phyloP scores from a whole-genome alignment of 805 yeast species.

The Saturnispora kantuleensis region DNA sequence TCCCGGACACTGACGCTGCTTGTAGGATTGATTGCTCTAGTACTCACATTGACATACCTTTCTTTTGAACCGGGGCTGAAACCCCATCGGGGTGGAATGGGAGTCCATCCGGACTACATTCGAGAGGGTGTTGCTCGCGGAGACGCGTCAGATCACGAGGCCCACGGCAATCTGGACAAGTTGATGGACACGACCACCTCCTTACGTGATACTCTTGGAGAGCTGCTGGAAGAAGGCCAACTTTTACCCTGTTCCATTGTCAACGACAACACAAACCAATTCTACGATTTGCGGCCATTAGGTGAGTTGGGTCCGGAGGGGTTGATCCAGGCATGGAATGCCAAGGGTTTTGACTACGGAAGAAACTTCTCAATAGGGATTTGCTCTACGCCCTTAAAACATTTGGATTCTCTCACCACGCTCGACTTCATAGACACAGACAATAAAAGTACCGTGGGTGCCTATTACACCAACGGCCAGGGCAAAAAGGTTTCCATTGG shows the following conservation, averaged over 20 bases:
- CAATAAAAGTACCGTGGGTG: constrained; percentile 44
- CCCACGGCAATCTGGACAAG: no score
- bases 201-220: constrained; percentile 1
- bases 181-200: constrained; percentile 1
- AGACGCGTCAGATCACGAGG: no score
- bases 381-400: constrained; percentile 46
- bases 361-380: constrained; percentile 67
- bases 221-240: neutral
- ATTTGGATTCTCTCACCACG: constrained; percentile 15
- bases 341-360: constrained; percentile 61
- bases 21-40: no score
- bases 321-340: constrained; percentile 44
- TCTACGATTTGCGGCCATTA: constrained; percentile 35
- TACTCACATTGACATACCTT: no score
- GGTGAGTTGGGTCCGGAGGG: constrained; percentile 24
- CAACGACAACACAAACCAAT: constrained; percentile 35
- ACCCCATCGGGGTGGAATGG: no score
- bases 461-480: constrained; percentile 38
- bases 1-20: no score
- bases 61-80: no score
- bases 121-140: no score
- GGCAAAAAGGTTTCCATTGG: constrained; percentile 49
- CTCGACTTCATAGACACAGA: constrained; percentile 26
- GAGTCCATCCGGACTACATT: no score
- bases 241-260: constrained; percentile 35